Base-by-base conservation (phyloP, 169 alveolate species). In the Plasmodium malariae region DNA sequence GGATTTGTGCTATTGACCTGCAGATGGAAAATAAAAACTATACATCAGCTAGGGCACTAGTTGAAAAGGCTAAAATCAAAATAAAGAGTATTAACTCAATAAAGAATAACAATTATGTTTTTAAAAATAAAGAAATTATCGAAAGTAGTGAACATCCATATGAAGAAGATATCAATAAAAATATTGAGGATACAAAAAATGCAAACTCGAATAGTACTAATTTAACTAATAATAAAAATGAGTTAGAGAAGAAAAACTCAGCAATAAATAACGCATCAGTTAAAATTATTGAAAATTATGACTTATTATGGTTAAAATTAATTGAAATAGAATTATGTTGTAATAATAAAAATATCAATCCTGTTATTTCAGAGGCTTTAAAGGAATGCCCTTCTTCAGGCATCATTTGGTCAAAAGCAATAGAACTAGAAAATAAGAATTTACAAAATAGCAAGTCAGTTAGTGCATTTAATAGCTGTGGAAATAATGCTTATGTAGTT, bases 311-410 rank as follows among this genome's bases (percentile, higher is more conserved):
- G 99, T 76, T 94, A 36, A 96, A 93, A 67, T 96, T 98, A 30
- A 97, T 98, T 11, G 94, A 95, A 72, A 95, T 98, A 4, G 99
- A 98, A 94, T 96, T 95, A 87, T 94, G 97, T n/a, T 98, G 98
- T 62, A 97, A 97, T 92, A 88, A 80, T 45, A 94, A 97, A 54
- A 96, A 96, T 55, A 97, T 99, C 12, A 94, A 96, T 72, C 97
- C 96, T 89, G 87, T 97, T 62, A 94, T 97, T 36, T 94, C 99
- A 7, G 95, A 96, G 78, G 99, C 99, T 1, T 85, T 98, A 17
- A 97, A 98, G 91, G 99, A 97, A 94, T 97, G 98, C 92, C 99
- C 99, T 6, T 92, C 94, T 51, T 95, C 99, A 9, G 99, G 99
- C n/a, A 93, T 94, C 37, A 90, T 98, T 24, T 97, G 99, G 99